A percentile compares a stretch with the other conserved stretches of the same genome.
These are phyloP conservation scores for Coleophoma cylindrospora DNA, from an alignment of 2,329 filamentous ascomycete species.

Conservation along the genomic window DNA sequence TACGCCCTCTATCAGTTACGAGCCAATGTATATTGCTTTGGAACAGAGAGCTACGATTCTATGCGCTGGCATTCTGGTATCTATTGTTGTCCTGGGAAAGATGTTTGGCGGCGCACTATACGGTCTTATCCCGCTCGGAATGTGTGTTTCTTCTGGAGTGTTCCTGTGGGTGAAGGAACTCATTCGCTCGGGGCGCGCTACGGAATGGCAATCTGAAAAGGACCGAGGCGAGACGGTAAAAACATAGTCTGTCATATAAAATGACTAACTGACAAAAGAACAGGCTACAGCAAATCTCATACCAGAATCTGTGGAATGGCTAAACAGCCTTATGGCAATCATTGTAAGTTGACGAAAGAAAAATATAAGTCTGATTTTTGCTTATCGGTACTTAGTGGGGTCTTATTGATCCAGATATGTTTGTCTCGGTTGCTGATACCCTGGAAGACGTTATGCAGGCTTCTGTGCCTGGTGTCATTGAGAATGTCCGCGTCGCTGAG, in stretches of 20 bases:
- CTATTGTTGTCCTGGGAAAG: slow-evolving; percentile 72
- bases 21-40: slow-evolving; percentile 76
- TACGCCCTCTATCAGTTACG: slow-evolving; percentile 83
- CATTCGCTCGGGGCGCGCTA: slow-evolving; percentile 72
- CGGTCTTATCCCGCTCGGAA: slow-evolving; percentile 69
- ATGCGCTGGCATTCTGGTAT: slow-evolving; percentile 64
- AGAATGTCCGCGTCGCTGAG: slow-evolving; percentile 91
- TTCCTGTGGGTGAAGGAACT: slow-evolving; percentile 90
- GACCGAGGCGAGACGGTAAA: slow-evolving; percentile 71
- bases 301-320: slow-evolving; percentile 91
- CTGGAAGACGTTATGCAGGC: slow-evolving; percentile 96
- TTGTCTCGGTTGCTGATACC: slow-evolving; percentile 85
- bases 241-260: slow-evolving; percentile 1
- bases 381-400: slow-evolving; percentile 53
- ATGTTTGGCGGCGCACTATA: slow-evolving; percentile 74
- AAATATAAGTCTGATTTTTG: too few relatives aligned
- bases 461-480: slow-evolving; percentile 83
- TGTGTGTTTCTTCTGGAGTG: slow-evolving; percentile 70
- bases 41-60: slow-evolving; percentile 71
- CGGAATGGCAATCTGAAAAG: slow-evolving; percentile 87
- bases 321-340: slow-evolving; percentile 82
- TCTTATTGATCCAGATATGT: slow-evolving; percentile 92
- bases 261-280: slow-evolving; percentile 1
- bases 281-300: slow-evolving; percentile 80
- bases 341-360: slow-evolving; percentile 30